Conservation (phyloP, 1,284 basidiomycete genomes). For the Austroboletus niveus region DNA sequence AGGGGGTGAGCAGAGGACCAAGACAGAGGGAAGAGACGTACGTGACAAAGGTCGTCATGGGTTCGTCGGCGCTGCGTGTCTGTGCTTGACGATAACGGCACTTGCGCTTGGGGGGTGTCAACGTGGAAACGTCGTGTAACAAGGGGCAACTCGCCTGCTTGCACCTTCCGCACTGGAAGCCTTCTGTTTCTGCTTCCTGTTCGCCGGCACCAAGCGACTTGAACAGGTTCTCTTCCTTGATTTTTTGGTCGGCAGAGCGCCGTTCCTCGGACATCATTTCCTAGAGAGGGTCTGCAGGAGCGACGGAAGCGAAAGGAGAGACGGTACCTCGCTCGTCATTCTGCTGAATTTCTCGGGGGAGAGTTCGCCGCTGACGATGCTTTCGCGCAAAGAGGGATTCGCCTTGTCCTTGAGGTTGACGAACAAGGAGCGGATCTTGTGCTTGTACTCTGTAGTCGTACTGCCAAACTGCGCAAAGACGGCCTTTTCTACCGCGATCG, state of each 20-base stretch:
- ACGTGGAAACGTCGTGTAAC: not conserved
- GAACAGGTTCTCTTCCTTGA: conserved; percentile 88
- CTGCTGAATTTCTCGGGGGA: conserved; percentile 66
- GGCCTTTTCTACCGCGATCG: conserved; percentile 59
- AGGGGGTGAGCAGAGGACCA: not conserved
- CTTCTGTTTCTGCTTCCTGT: conserved; percentile 92
- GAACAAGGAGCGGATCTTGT: conserved; percentile 88
- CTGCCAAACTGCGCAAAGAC: conserved; percentile 50
- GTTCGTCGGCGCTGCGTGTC: conserved; percentile 93
- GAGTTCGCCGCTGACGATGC: conserved; percentile 82
- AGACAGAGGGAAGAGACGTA: conserved; percentile 33
- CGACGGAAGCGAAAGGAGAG: not conserved
- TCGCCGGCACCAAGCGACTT: conserved; percentile 90
- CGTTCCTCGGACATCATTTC: conserved; percentile 97
- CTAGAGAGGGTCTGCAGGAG: conserved; percentile 37
- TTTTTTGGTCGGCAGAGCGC: conserved; percentile 78
- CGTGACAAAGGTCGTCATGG: conserved; percentile 85
- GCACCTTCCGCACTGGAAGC: conserved; percentile 96
- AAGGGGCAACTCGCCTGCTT: conserved; percentile 56
- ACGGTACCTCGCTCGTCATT: conserved; percentile 80
- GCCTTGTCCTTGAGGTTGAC: conserved; percentile 95
- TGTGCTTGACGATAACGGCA: conserved; percentile 94
- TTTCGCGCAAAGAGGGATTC: conserved; percentile 85
- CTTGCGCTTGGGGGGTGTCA: conserved; percentile 57
- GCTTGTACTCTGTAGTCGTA: conserved; percentile 56